Conservation (phyloP, 2,329 filamentous ascomycete genomes). For the Onygena corvina region DNA sequence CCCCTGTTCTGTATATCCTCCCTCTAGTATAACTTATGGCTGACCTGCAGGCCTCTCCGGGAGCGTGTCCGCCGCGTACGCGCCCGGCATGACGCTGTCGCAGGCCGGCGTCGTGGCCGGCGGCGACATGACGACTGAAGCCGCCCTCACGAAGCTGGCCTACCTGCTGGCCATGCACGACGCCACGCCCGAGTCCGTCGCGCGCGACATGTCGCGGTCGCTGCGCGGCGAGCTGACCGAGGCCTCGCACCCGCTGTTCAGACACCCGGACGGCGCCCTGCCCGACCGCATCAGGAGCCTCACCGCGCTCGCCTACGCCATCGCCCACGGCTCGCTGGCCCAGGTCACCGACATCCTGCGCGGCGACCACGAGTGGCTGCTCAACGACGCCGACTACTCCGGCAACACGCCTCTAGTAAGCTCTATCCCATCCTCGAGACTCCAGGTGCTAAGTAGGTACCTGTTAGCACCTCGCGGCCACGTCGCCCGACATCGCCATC, state of each 20-base stretch:
- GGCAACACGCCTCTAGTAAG: slow-evolving; percentile 55
- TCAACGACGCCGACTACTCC: slow-evolving; percentile 67
- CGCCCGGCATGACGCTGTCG: slow-evolving; percentile 63
- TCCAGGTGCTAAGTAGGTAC: not conserved
- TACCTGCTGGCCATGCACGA: slow-evolving; percentile 64
- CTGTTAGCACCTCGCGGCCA: slow-evolving; percentile 46
- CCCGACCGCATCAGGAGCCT: slow-evolving; percentile 53
- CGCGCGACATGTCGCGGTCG: slow-evolving; percentile 58
- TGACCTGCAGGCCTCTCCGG: slow-evolving; percentile 43
- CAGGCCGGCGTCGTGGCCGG: slow-evolving; percentile 80
- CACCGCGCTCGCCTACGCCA: slow-evolving; percentile 66
- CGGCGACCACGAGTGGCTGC: slow-evolving; percentile 52
- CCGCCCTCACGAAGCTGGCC: slow-evolving; percentile 78
- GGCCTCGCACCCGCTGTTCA: slow-evolving; percentile 58
- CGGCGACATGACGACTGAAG: slow-evolving; percentile 78
- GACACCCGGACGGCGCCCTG: slow-evolving; percentile 53
- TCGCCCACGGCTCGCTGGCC: slow-evolving; percentile 56
- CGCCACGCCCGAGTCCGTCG: slow-evolving; percentile 54
- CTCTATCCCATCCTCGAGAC: slow-evolving; percentile 7
- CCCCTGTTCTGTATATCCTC: slow-evolving; percentile 20
- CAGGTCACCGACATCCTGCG: slow-evolving; percentile 56
- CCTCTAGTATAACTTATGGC: not conserved
- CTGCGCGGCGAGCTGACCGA: slow-evolving; percentile 80
- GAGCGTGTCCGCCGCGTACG: slow-evolving; percentile 66
- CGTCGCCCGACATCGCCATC: slow-evolving; percentile 43